Evolutionary conservation across 305 asterid genomes (phyloP).

Genomic region (Galium porrigens): DNA sequence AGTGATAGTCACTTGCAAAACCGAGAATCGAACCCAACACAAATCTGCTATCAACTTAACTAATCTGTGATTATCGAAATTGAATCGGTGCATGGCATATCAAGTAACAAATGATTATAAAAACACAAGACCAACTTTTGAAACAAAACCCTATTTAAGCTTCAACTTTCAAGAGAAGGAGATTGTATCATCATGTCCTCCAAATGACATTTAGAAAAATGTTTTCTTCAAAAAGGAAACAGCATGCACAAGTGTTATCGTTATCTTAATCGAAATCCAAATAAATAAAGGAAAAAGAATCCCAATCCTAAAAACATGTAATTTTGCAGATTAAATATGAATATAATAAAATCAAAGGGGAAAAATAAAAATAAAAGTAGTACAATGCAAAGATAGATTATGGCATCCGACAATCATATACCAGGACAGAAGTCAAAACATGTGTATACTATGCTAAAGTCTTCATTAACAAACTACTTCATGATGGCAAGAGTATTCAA

Average conservation of each 20-base stretch:
- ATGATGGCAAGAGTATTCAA: not conserved
- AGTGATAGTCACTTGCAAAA: not conserved
- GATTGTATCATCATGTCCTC: not conserved
- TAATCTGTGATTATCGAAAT: not conserved
- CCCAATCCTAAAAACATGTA: not conserved
- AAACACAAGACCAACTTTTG: not conserved
- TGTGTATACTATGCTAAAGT: not conserved
- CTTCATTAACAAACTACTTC: not conserved
- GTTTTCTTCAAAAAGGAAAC: not conserved
- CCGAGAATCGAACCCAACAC: not conserved
- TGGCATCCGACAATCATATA: not conserved
- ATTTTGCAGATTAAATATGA: not conserved
- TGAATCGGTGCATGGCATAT: not conserved
- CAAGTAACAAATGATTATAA: not conserved
- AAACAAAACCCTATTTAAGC: not conserved
- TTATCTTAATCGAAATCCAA: not conserved
- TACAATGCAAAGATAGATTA: not conserved
- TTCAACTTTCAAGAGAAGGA: not conserved
- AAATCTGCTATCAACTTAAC: not conserved
- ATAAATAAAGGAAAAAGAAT: not conserved
- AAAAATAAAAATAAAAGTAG: not conserved
- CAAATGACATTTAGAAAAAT: not conserved
- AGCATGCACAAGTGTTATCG: not conserved
- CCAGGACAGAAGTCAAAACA: not conserved
- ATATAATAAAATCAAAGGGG: not conserved